Percentiles rank a stretch among this genome's conserved stretches.
These are phyloP conservation scores for Beta corolliflora DNA, from an alignment of 179 eudicot genomes.

Conservation along the genomic window DNA sequence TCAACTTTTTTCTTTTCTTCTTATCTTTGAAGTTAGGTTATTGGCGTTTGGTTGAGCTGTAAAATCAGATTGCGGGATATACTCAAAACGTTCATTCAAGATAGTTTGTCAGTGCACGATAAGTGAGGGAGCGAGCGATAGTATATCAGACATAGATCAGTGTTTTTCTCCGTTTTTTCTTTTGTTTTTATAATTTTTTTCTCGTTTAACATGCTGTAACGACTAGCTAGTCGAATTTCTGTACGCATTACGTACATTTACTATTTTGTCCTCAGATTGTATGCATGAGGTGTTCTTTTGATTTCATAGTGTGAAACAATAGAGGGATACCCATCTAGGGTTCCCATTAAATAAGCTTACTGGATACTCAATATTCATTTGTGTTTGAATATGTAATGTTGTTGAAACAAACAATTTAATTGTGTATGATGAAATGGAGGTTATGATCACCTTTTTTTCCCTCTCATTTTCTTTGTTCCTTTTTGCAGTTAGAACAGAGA, in stretches of 20 bases:
- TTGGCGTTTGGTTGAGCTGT: slow-evolving; percentile 54
- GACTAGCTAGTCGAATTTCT: slow-evolving; percentile 32
- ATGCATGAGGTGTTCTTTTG: slow-evolving; percentile 42
- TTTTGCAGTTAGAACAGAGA: background rate
- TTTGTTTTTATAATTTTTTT: background rate
- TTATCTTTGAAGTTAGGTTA: slow-evolving; percentile 35
- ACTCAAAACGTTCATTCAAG: slow-evolving; percentile 38
- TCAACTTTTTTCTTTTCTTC: slow-evolving; percentile 13
- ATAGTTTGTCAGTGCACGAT: slow-evolving; percentile 40
- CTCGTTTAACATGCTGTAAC: slow-evolving; percentile 36
- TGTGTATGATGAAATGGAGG: slow-evolving; percentile 5
- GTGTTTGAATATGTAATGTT: slow-evolving; percentile 16
- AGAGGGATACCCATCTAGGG: slow-evolving; percentile 41
- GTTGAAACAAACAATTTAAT: slow-evolving; percentile 7
- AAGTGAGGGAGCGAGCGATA: slow-evolving; percentile 41
- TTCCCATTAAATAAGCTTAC: slow-evolving; percentile 45
- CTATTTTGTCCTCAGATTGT: slow-evolving; percentile 40
- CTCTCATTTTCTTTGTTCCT: background rate
- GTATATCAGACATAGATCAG: slow-evolving; percentile 38
- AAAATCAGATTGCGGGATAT: slow-evolving; percentile 57
- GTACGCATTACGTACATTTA: slow-evolving; percentile 26
- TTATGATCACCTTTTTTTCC: slow-evolving; percentile 3
- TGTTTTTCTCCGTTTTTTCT: slow-evolving; percentile 30
- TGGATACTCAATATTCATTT: slow-evolving; percentile 30
- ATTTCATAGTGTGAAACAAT: slow-evolving; percentile 42